Percentiles rank a stretch among this genome's conserved stretches.
Evolutionary conservation across 495 filamentous ascomycete genomes (phyloP).

Genomic region (Tuber aestivum): DNA sequence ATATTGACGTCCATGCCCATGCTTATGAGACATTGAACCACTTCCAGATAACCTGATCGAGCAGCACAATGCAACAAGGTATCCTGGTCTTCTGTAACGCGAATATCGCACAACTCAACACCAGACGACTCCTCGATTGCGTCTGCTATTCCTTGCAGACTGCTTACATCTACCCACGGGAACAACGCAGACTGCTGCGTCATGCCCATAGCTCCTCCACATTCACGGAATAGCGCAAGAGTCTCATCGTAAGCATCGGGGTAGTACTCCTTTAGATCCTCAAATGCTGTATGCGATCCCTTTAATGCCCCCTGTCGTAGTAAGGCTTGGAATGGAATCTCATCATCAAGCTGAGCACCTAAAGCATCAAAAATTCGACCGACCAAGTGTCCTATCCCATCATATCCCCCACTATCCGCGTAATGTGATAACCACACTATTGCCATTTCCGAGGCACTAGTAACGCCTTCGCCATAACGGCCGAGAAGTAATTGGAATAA

Average conservation of each 20-base stretch:
- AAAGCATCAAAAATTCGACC: background rate
- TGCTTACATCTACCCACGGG: background rate
- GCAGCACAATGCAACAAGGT: constrained; percentile 7
- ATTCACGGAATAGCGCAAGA: background rate
- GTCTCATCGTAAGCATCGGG: background rate
- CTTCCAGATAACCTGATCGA: constrained; percentile 2
- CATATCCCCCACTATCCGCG: background rate
- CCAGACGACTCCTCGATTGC: background rate
- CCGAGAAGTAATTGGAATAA: background rate
- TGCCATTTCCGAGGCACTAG: background rate
- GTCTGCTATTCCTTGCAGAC: background rate
- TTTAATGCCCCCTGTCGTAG: background rate
- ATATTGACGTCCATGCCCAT: constrained; percentile 6
- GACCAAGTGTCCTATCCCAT: background rate
- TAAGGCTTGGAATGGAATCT: background rate
- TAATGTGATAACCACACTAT: background rate
- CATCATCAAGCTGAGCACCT: background rate
- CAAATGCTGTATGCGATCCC: background rate
- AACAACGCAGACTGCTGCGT: background rate
- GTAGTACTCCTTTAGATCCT: background rate
- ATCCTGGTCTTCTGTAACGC: background rate
- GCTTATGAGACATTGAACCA: constrained; percentile 4
- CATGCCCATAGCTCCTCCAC: background rate
- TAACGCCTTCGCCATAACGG: background rate
- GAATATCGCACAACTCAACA: background rate